A percentile compares a stretch with the other conserved stretches of the same genome.
Conservation (phyloP, 768 basidiomycete species). For the Obba rivulosa region DNA sequence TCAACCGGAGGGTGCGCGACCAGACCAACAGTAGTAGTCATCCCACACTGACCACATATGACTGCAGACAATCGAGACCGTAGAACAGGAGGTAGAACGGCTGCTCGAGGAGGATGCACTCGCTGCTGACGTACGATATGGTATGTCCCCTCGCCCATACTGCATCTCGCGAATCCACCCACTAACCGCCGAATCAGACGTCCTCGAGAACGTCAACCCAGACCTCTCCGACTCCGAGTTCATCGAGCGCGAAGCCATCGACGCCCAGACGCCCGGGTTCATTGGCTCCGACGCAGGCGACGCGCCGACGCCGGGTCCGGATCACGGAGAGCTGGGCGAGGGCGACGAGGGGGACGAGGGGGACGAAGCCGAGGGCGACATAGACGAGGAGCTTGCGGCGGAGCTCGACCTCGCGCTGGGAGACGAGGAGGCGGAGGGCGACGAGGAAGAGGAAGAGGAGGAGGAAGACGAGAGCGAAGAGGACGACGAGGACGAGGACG, state of each 20-base stretch:
- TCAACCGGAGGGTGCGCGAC: slow-evolving; percentile 66
- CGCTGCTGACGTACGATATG: slow-evolving; percentile 73
- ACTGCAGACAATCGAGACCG: slow-evolving; percentile 83
- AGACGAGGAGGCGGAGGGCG: slow-evolving; percentile 54
- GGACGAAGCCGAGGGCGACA: slow-evolving; percentile 65
- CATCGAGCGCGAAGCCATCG: slow-evolving; percentile 59
- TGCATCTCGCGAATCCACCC: background rate
- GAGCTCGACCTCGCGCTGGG: slow-evolving; percentile 84
- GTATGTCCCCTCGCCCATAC: slow-evolving; percentile 32
- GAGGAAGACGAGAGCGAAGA: slow-evolving; percentile 60
- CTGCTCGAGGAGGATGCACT: slow-evolving; percentile 74
- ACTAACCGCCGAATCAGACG: slow-evolving; percentile 42
- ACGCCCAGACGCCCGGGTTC: slow-evolving; percentile 69
- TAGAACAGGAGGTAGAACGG: slow-evolving; percentile 89
- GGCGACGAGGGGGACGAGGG: slow-evolving; percentile 57
- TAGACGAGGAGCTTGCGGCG: slow-evolving; percentile 84
- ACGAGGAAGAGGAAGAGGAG: slow-evolving; percentile 64
- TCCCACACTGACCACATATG: background rate
- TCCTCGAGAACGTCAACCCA: slow-evolving; percentile 87
- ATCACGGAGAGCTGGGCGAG: slow-evolving; percentile 50
- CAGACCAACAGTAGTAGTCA: background rate
- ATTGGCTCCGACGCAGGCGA: slow-evolving; percentile 63
- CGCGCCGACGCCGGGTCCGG: slow-evolving; percentile 51
- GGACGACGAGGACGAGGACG: slow-evolving; percentile 78
- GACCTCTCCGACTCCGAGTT: slow-evolving; percentile 89